Evolutionary conservation across 1,139 yeast species (phyloP).

Genomic region (Pichia sp.): DNA sequence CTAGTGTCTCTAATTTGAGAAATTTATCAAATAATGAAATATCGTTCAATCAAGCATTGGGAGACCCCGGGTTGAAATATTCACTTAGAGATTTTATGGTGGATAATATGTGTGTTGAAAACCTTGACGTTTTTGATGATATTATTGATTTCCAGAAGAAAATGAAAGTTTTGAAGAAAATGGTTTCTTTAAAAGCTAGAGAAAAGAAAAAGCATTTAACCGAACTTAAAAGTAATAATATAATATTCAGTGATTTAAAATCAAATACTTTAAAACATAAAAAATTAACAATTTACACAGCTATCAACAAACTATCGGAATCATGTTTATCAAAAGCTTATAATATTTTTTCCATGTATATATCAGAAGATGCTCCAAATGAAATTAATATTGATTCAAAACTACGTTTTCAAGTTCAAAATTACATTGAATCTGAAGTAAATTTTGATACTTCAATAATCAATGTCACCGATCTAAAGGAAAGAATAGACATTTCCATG

Average conservation of each 20-base stretch:
- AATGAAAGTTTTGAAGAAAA: slow-evolving; percentile 32
- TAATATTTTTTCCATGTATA: slow-evolving; percentile 58
- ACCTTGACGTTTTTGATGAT: slow-evolving; percentile 62
- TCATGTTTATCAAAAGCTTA: slow-evolving; percentile 54
- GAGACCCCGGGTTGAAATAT: slow-evolving; percentile 74
- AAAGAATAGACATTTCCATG: not conserved
- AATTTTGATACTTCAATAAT: slow-evolving; percentile 4
- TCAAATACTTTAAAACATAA: slow-evolving; percentile 11
- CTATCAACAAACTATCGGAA: slow-evolving; percentile 39
- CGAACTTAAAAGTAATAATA: slow-evolving; percentile 2
- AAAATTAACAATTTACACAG: slow-evolving; percentile 27
- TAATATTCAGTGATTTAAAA: slow-evolving; percentile 2
- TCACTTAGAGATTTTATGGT: slow-evolving; percentile 61
- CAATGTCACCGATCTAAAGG: slow-evolving; percentile 7
- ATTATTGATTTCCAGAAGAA: slow-evolving; percentile 40
- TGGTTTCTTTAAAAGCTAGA: slow-evolving; percentile 23
- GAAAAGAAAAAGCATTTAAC: slow-evolving; percentile 12
- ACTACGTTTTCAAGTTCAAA: slow-evolving; percentile 44
- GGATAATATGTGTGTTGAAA: slow-evolving; percentile 66
- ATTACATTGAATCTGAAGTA: slow-evolving; percentile 10
- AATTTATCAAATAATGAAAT: not conserved
- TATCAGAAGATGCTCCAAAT: slow-evolving; percentile 65
- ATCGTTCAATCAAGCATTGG: slow-evolving; percentile 43
- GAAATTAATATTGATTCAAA: slow-evolving; percentile 64
- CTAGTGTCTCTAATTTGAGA: not conserved